Percentiles rank a stretch among this genome's conserved stretches.
Evolutionary conservation across 2,329 filamentous ascomycete species (phyloP).

Genomic region (Cladorrhinum sp.): DNA sequence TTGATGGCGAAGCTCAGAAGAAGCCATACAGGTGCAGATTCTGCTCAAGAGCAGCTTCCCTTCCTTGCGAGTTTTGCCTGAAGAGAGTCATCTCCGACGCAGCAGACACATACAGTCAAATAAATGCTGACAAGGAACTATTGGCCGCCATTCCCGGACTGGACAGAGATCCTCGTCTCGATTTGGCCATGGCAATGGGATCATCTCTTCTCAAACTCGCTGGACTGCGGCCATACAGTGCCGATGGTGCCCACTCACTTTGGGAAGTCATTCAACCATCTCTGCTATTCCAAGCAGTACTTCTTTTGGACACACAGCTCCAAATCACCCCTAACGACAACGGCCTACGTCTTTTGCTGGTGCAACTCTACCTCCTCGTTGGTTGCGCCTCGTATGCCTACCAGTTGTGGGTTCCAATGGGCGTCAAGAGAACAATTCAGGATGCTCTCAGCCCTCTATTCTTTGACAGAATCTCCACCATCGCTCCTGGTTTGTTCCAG

Average conservation of each 20-base stretch:
- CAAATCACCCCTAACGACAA: slow-evolving; percentile 44
- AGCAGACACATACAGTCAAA: slow-evolving; percentile 22
- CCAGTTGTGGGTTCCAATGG: slow-evolving; percentile 49
- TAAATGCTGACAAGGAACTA: slow-evolving; percentile 24
- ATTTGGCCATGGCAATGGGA: slow-evolving; percentile 33
- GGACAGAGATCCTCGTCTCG: slow-evolving; percentile 34
- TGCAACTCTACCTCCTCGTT: slow-evolving; percentile 50
- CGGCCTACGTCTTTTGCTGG: slow-evolving; percentile 47
- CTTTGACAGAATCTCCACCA: slow-evolving; percentile 52
- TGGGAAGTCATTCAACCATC: slow-evolving; percentile 27
- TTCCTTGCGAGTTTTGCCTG: slow-evolving; percentile 24
- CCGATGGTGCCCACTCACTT: slow-evolving; percentile 15
- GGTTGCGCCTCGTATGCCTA: slow-evolving; percentile 48
- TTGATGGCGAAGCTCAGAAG: slow-evolving; percentile 22
- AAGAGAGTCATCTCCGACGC: slow-evolving; percentile 26
- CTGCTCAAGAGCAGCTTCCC: slow-evolving; percentile 22
- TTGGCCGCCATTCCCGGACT: slow-evolving; percentile 25
- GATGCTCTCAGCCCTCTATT: slow-evolving; percentile 54
- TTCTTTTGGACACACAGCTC: slow-evolving; percentile 50
- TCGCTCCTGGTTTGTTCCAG: slow-evolving; percentile 45
- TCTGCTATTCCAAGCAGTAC: slow-evolving; percentile 46
- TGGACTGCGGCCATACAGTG: slow-evolving; percentile 22
- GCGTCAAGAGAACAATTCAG: slow-evolving; percentile 56
- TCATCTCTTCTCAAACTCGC: slow-evolving; percentile 33
- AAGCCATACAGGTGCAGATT: slow-evolving; percentile 25